These are phyloP conservation scores for Apiotrichum gracile DNA, from an alignment of 1,284 basidiomycete genomes.

Conservation along the genomic window DNA sequence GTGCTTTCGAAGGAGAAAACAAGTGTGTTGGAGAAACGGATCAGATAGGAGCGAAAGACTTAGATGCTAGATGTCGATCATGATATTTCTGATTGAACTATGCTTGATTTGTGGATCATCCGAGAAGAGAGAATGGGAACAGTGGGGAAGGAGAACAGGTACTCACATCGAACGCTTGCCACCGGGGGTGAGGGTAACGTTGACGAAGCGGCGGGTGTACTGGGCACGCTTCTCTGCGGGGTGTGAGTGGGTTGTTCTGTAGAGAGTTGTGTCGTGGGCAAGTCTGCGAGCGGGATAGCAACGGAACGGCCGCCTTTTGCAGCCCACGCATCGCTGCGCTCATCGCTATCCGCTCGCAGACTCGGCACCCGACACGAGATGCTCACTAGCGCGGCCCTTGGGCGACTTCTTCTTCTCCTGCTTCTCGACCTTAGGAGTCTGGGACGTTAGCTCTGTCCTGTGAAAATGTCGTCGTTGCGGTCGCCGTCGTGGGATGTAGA, in stretches of 20 bases:
- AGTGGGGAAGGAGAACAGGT: not conserved
- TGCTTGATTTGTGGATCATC: slow-evolving; percentile 69
- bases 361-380: not conserved
- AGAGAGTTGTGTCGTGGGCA: not conserved
- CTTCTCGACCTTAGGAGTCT: slow-evolving; percentile 88
- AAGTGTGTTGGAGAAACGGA: slow-evolving; percentile 18
- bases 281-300: not conserved
- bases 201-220: slow-evolving; percentile 67
- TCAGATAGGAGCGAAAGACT: slow-evolving; percentile 95
- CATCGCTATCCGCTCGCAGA: no score
- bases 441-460: slow-evolving; percentile 4
- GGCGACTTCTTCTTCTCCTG: slow-evolving; percentile 97
- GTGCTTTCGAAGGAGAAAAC: slow-evolving; percentile 2
- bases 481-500: no score
- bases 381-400: slow-evolving; percentile 76
- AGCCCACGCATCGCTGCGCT: no score
- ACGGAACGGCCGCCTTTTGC: no score
- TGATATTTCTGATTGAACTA: slow-evolving; percentile 81
- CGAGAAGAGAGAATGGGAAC: slow-evolving; percentile 8
- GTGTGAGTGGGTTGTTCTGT: not conserved
- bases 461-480: not conserved
- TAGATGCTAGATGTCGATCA: slow-evolving; percentile 66
- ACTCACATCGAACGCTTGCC: slow-evolving; percentile 96
- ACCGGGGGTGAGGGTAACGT: slow-evolving; percentile 80
- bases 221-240: slow-evolving; percentile 73